Conservation (phyloP, 305 asterid genomes). For the Rubia balearica region DNA sequence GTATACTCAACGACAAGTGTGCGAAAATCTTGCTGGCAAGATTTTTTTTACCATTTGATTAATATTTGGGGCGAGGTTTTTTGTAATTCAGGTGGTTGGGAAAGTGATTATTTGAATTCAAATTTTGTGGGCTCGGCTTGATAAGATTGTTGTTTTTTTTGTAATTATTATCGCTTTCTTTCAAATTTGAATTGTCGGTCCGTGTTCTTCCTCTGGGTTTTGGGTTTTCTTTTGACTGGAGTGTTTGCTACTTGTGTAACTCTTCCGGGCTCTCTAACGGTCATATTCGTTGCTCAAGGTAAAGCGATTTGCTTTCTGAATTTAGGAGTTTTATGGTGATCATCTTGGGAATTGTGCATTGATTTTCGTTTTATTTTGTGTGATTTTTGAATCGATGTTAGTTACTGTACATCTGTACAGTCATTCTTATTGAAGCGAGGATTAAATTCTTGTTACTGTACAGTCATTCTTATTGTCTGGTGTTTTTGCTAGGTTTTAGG, state of each 20-base stretch:
- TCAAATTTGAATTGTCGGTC: neutral
- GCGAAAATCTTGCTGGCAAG: neutral
- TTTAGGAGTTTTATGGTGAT: neutral
- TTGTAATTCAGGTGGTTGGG: neutral
- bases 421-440: neutral
- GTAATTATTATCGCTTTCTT: neutral
- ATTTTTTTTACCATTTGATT: neutral
- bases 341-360: conserved; percentile 3
- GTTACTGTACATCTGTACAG: neutral
- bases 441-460: neutral
- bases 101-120: conserved; percentile 2
- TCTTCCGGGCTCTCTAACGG: conserved; percentile 11
- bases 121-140: neutral
- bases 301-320: neutral
- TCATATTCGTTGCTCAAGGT: conserved; percentile 11
- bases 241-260: neutral
- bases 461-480: conserved; percentile 1
- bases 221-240: conserved; percentile 9
- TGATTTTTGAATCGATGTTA: neutral
- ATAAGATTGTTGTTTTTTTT: neutral
- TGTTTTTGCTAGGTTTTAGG: conserved; percentile 15
- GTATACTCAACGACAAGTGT: neutral
- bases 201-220: neutral
- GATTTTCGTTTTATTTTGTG: neutral
- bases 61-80: neutral